Percentiles rank a stretch among this genome's conserved stretches.
phyloP scores from a whole-genome alignment of 345 rosid genomes.

The Clarkia xantiana region DNA sequence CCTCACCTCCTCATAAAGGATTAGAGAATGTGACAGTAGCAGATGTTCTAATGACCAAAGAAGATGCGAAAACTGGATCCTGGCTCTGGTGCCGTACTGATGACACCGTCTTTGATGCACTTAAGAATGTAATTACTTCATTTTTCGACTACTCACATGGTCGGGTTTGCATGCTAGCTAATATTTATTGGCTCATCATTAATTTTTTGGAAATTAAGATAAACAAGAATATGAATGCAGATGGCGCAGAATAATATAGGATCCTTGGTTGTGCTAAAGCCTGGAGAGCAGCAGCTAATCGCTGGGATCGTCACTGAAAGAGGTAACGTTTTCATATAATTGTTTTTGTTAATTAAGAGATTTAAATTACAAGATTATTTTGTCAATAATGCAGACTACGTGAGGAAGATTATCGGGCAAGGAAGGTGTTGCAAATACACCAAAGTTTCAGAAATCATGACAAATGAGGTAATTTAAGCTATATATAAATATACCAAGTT shows the following conservation, averaged over 20 bases:
- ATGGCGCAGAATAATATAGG: slow-evolving; percentile 83
- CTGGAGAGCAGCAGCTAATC: slow-evolving; percentile 46
- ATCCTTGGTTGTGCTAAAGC: slow-evolving; percentile 73
- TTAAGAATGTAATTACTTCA: slow-evolving; percentile 52
- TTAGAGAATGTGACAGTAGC: slow-evolving; percentile 65
- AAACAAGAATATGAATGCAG: slow-evolving; percentile 20
- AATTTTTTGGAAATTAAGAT: not conserved
- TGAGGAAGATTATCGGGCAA: slow-evolving; percentile 53
- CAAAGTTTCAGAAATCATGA: slow-evolving; percentile 74
- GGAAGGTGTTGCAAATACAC: slow-evolving; percentile 59
- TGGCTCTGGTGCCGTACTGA: slow-evolving; percentile 53
- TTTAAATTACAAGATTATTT: no score
- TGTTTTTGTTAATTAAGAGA: no score
- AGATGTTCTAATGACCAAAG: slow-evolving; percentile 57
- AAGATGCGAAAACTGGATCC: slow-evolving; percentile 32
- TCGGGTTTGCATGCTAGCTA: no score
- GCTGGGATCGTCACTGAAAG: slow-evolving; percentile 91
- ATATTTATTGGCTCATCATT: not conserved
- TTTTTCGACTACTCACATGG: no score
- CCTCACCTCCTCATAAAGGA: slow-evolving; percentile 38
- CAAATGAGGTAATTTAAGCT: slow-evolving; percentile 41
- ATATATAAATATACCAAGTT: not conserved
- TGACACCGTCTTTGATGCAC: slow-evolving; percentile 67
- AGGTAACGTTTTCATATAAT: slow-evolving; percentile 44
- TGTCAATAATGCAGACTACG: slow-evolving; percentile 48